Evolutionary conservation across 176 grass and related monocot species (phyloP), one percentile per base, ranked within the genome.

Genomic region (Tuctoria greenei): DNA sequence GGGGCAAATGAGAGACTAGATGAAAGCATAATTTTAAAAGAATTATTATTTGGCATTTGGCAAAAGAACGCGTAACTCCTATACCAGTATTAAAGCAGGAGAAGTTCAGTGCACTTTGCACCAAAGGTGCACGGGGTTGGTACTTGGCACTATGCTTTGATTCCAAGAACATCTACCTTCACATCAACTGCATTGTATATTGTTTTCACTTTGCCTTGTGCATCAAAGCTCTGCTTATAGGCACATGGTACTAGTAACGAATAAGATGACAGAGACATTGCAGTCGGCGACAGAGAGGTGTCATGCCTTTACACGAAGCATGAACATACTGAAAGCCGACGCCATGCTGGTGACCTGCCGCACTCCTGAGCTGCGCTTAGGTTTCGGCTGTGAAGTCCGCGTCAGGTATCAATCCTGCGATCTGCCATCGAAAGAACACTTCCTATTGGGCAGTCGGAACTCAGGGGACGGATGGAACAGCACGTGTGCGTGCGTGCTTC

Each of bases 241-340:
- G n/a, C 60, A 31, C 65, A 43, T n/a, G n/a, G n/a, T n/a, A n/a
- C n/a, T n/a, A n/a, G n/a, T 13, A 42, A 67, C 51, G 51, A 62
- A 61, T 55, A 74, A 37, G 43, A 62, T 79, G 80, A 69, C 55
- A 74, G 80, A 14, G 25, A 79, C 85, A 68, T 74, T 79, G 52
- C 77, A 76, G 76, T 77, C 46, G 44, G 52, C 42, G 74, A 79
- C 28, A 79, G 69, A 43, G 86, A 74, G 36, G 44, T 78, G 69
- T 46, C 75, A 79, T 63, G 75, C 55, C 67, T 60, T 54, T 63
- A 80, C 81, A 64, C 71, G 58, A 65, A 70, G 81, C 76, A 84
- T 88, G 86, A 77, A 64, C 75, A 84, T 79, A 75, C 86, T 68
- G 86, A 73, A 88, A 88, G 81, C 70, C 62, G 86, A 88, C 80